A percentile compares a stretch with the other conserved stretches of the same genome.
Evolutionary conservation across 768 basidiomycete species (phyloP).

Genomic region (Pulveroboletus ravenelii): DNA sequence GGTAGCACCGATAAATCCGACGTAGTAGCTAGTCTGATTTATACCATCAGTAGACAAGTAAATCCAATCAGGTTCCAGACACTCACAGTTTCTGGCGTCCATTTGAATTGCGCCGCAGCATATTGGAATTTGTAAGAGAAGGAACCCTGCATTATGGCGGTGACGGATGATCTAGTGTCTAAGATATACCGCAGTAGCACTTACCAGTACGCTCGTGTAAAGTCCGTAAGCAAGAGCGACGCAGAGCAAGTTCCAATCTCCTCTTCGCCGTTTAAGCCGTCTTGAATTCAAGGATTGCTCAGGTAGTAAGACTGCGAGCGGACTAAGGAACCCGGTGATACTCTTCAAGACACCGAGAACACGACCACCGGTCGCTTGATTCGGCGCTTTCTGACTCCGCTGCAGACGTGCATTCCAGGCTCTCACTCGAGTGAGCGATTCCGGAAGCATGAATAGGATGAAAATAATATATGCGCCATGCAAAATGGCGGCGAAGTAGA

Average conservation of each 20-base stretch:
- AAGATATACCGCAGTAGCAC: conserved; percentile 15
- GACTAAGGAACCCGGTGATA: conserved; percentile 61
- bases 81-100: conserved; percentile 61
- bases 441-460: conserved; percentile 64
- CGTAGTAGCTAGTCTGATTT: conserved; percentile 65
- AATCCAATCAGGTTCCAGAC: neutral
- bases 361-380: neutral
- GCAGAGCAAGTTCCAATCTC: conserved; percentile 64
- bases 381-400: conserved; percentile 9
- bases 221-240: conserved; percentile 52
- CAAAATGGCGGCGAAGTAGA: conserved; percentile 56
- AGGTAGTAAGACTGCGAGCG: conserved; percentile 64
- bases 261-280: conserved; percentile 37
- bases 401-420: conserved; percentile 30
- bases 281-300: conserved; percentile 27
- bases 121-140: conserved; percentile 61
- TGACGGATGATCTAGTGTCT: neutral
- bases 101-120: conserved; percentile 54
- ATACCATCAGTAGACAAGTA: neutral
- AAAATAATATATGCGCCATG: conserved; percentile 48
- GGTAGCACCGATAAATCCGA: conserved; percentile 48
- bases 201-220: conserved; percentile 41
- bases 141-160: conserved; percentile 43
- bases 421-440: conserved; percentile 58
- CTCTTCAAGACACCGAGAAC: conserved; percentile 30